phyloP scores from a whole-genome alignment of 768 basidiomycete genomes.

The Jaapia argillacea region DNA sequence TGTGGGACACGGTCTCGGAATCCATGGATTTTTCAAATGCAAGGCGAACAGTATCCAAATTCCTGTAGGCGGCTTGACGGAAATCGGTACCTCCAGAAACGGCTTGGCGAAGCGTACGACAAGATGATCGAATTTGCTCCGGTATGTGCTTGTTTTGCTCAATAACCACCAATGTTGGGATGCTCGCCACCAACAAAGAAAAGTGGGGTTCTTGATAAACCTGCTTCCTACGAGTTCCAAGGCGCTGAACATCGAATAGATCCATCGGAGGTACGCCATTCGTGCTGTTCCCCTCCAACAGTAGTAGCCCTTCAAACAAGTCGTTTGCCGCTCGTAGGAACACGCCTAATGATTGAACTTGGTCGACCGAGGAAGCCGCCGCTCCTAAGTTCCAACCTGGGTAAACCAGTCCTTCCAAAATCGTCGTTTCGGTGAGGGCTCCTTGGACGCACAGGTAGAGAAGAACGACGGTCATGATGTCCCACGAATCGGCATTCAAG shows the following conservation, averaged over 20 bases:
- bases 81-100: conserved; percentile 61
- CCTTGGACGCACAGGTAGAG: conserved; percentile 57
- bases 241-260: conserved; percentile 56
- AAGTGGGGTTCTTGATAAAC: conserved; percentile 65
- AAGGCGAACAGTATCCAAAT: conserved; percentile 57
- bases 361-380: conserved; percentile 22
- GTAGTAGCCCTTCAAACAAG: conserved; percentile 50
- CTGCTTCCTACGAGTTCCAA: conserved; percentile 58
- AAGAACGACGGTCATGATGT: conserved; percentile 49
- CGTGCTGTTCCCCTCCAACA: conserved; percentile 38
- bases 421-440: conserved; percentile 61
- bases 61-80: conserved; percentile 65
- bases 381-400: conserved; percentile 65
- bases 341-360: conserved; percentile 31
- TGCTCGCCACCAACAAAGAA: conserved; percentile 43
- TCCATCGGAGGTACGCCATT: conserved; percentile 30
- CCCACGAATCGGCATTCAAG: conserved; percentile 56
- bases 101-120: conserved; percentile 40
- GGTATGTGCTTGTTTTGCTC: conserved; percentile 52
- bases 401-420: conserved; percentile 68
- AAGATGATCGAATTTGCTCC: conserved; percentile 36
- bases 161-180: conserved; percentile 62
- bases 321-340: conserved; percentile 55
- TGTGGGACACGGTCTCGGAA: conserved; percentile 35
- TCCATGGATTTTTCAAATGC: conserved; percentile 59